Conservation (phyloP, 2,329 filamentous ascomycete genomes). For the Raffaelea ambrosiae region DNA sequence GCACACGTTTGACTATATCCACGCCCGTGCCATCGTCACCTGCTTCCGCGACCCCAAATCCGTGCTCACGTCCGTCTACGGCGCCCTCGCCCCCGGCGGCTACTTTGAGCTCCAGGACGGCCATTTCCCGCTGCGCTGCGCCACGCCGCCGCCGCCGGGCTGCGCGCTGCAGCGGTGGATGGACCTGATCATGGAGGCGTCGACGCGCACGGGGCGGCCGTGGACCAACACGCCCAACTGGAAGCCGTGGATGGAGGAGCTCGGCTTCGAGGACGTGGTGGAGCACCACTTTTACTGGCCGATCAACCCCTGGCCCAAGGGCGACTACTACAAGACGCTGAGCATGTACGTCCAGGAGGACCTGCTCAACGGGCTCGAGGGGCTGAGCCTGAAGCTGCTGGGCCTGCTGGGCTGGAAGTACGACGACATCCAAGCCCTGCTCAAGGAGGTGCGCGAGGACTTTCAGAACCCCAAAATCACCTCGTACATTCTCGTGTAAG, state of each 20-base stretch:
- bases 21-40: conserved; percentile 40
- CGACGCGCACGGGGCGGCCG: conserved; percentile 12
- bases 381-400: conserved; percentile 5
- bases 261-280: conserved; percentile 17
- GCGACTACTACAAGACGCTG: conserved; percentile 16
- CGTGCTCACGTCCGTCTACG: conserved; percentile 36
- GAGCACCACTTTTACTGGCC: conserved; percentile 18
- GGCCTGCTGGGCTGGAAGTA: neutral
- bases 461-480: conserved; percentile 2
- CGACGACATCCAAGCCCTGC: conserved; percentile 3
- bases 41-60: conserved; percentile 41
- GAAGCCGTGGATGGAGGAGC: conserved; percentile 13
- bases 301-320: conserved; percentile 17
- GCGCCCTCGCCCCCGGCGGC: conserved; percentile 31
- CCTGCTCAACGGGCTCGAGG: conserved; percentile 7
- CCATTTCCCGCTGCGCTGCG: conserved; percentile 7
- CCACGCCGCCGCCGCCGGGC: conserved; percentile 6
- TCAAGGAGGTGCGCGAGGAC: conserved; percentile 5
- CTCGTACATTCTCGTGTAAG: conserved; percentile 1
- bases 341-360: conserved; percentile 14
- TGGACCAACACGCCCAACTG: conserved; percentile 14
- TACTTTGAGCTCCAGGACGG: conserved; percentile 24
- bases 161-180: conserved; percentile 11
- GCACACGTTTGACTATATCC: conserved; percentile 45
- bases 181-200: conserved; percentile 11